phyloP scores from a whole-genome alignment of 2,329 filamentous ascomycete species.

The Pezizomycotina sp. region DNA sequence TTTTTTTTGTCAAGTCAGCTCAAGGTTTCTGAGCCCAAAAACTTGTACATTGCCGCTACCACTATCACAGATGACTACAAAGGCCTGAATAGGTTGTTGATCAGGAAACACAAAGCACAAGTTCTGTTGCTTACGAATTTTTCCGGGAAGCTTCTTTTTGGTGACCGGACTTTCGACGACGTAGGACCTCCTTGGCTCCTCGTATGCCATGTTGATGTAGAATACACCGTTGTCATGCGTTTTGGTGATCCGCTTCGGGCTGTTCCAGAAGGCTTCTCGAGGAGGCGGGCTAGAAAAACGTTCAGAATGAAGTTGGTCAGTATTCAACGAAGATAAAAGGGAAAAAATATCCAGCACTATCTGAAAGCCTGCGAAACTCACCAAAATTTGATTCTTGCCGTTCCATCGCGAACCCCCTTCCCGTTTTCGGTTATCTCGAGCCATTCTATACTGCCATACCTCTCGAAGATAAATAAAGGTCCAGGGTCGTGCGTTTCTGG shows the following conservation, averaged over 20 bases:
- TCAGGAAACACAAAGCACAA: slow-evolving; percentile 27
- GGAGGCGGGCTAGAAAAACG: slow-evolving; percentile 35
- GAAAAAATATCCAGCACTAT: background rate
- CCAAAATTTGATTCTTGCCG: no score
- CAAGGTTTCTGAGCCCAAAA: background rate
- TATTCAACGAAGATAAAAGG: background rate
- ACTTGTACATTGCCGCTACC: no score
- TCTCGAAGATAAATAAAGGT: background rate
- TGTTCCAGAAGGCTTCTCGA: slow-evolving; percentile 35
- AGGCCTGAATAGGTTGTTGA: slow-evolving; percentile 6
- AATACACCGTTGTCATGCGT: slow-evolving; percentile 20
- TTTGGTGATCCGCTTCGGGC: background rate
- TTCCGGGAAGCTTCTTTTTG: slow-evolving; percentile 1
- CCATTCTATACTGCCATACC: slow-evolving; percentile 4
- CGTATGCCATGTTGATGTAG: slow-evolving; percentile 25
- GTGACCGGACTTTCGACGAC: slow-evolving; percentile 8
- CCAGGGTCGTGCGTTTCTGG: no score
- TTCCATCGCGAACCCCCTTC: no score
- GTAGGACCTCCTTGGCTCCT: slow-evolving; percentile 14
- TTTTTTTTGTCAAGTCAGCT: background rate
- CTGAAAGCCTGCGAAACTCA: no score
- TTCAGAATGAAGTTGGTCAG: no score
- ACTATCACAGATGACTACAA: slow-evolving; percentile 3
- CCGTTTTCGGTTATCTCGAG: background rate
- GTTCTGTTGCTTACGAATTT: slow-evolving; percentile 27